These are phyloP conservation scores for Cladophialophora psammophila DNA, from an alignment of 2,329 filamentous ascomycete genomes.

Conservation along the genomic window DNA sequence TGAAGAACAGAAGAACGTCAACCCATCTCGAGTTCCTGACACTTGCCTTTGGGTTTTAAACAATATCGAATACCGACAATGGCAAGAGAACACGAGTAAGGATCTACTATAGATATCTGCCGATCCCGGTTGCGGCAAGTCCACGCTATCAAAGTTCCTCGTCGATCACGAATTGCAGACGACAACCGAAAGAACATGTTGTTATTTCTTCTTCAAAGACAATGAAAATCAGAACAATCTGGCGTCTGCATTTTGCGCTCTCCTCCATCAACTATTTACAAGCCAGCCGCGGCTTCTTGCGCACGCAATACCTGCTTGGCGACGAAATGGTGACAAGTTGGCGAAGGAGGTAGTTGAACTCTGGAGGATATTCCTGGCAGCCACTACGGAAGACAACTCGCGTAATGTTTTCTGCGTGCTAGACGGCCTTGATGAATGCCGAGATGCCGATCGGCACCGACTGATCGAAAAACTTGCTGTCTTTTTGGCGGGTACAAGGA, in stretches of 20 bases:
- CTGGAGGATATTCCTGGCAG: conserved; percentile 26
- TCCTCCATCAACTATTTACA: conserved; percentile 50
- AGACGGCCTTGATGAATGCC: conserved; percentile 36
- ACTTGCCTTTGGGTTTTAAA: conserved; percentile 48
- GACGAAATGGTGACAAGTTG: conserved; percentile 21
- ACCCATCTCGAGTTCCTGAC: conserved; percentile 41
- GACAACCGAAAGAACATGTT: conserved; percentile 37
- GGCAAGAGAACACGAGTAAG: conserved; percentile 38
- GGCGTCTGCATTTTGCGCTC: conserved; percentile 44
- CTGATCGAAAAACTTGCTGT: conserved; percentile 22
- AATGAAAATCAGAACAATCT: conserved; percentile 45
- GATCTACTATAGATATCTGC: conserved; percentile 51
- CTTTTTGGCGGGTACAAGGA: conserved; percentile 15
- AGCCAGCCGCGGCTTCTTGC: conserved; percentile 40
- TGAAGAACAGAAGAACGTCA: conserved; percentile 45
- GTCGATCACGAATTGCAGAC: conserved; percentile 44
- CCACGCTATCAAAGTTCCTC: conserved; percentile 47
- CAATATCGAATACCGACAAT: conserved; percentile 42
- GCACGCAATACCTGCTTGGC: conserved; percentile 23
- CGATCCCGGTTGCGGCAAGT: conserved; percentile 53
- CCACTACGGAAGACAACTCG: not conserved
- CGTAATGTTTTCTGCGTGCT: conserved; percentile 24
- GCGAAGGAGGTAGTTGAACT: not conserved
- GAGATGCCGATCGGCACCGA: not conserved
- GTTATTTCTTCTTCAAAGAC: conserved; percentile 51